A percentile compares a stretch with the other conserved stretches of the same genome.
Conservation (phyloP, 306 rosid species). For the Parietaria judaica region DNA sequence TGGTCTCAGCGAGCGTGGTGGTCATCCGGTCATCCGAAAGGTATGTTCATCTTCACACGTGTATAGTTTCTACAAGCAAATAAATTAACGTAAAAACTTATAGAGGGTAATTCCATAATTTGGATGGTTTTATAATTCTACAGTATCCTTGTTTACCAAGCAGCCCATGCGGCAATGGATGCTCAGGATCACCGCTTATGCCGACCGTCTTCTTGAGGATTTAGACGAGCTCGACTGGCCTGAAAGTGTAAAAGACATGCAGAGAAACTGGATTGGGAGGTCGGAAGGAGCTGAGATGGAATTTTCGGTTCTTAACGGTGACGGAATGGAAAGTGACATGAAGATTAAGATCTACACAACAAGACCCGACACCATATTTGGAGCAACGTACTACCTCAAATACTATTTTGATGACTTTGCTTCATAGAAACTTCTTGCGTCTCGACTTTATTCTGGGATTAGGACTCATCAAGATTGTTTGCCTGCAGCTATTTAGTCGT, state of each 20-base stretch:
- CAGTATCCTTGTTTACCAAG: constrained; percentile 89
- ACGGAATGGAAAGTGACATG: constrained; percentile 59
- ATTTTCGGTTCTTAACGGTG: constrained; percentile 55
- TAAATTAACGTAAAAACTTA: constrained; percentile 12
- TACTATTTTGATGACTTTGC: constrained; percentile 22
- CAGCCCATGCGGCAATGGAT: constrained; percentile 99
- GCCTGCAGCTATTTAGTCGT: constrained; percentile 71
- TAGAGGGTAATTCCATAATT: constrained; percentile 30
- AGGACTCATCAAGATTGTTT: constrained; percentile 12
- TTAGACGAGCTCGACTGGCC: constrained; percentile 94
- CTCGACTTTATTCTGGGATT: constrained; percentile 3
- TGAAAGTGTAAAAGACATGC: constrained; percentile 95
- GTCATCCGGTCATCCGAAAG: constrained; percentile 91
- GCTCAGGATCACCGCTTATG: constrained; percentile 97
- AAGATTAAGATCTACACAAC: constrained; percentile 76
- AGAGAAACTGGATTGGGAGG: constrained; percentile 97
- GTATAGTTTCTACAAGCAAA: constrained; percentile 13
- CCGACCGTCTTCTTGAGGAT: constrained; percentile 96
- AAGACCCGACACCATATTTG: constrained; percentile 94
- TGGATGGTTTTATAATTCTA: constrained; percentile 62
- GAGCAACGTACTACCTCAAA: constrained; percentile 78
- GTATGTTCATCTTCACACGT: constrained; percentile 23
- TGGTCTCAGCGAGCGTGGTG: constrained; percentile 95
- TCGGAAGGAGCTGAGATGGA: constrained; percentile 97
- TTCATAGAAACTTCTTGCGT: constrained; percentile 18